Percentiles rank a stretch among this genome's conserved stretches.
Evolutionary conservation across 305 asterid species (phyloP).

Genomic region (Fraxinus albicans): DNA sequence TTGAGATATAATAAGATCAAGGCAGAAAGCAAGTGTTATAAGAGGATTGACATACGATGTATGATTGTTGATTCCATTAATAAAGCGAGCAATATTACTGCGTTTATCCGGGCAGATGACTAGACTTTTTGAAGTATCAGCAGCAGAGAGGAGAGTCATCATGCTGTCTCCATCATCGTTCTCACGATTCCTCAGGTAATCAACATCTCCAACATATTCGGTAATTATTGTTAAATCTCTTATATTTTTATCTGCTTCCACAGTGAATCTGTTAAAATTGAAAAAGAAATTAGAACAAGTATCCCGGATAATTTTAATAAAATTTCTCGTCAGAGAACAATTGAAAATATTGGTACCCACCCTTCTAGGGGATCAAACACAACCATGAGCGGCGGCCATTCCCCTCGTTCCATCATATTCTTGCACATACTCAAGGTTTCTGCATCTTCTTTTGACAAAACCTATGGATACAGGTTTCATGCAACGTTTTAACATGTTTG

Average conservation of each 20-base stretch:
- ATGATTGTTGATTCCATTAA: conserved; percentile 92
- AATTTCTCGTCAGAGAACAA: background rate
- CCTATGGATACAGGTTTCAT: conserved; percentile 31
- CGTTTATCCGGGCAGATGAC: conserved; percentile 85
- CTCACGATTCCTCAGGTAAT: conserved; percentile 65
- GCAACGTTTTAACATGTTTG: background rate
- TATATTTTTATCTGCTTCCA: conserved; percentile 75
- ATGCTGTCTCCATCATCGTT: conserved; percentile 86
- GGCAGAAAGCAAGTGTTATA: background rate
- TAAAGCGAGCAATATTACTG: conserved; percentile 84
- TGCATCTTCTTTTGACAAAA: conserved; percentile 57
- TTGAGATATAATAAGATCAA: background rate
- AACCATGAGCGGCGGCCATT: conserved; percentile 90
- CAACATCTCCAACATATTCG: conserved; percentile 91
- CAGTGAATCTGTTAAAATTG: conserved; percentile 60
- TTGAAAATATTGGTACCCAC: conserved; percentile 29
- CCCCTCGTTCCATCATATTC: conserved; percentile 81
- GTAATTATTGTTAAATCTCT: conserved; percentile 83
- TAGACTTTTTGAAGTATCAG: conserved; percentile 60
- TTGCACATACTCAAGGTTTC: conserved; percentile 72
- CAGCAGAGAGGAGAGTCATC: conserved; percentile 82
- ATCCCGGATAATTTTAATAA: background rate
- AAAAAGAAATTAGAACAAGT: conserved; percentile 10
- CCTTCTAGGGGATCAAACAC: conserved; percentile 82
- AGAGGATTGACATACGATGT: conserved; percentile 49